Conservation (phyloP, 1,139 yeast species). For the Hyphopichia burtonii region DNA sequence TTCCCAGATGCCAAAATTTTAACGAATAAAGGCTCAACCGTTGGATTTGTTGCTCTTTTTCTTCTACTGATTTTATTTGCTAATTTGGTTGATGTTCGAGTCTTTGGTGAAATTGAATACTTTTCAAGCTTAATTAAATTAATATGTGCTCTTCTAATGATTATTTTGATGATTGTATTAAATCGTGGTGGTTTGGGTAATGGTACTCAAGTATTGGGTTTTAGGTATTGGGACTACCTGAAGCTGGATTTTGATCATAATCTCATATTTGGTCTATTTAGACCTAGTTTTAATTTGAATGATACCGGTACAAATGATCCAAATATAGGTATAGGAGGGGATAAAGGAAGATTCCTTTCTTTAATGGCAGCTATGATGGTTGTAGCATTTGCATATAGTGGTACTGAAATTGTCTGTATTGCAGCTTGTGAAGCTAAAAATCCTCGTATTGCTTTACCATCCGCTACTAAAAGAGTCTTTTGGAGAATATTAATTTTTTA, state of each 20-base stretch:
- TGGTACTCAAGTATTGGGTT: slow-evolving; percentile 49
- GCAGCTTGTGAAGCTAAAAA: slow-evolving; percentile 86
- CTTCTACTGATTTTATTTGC: slow-evolving; percentile 46
- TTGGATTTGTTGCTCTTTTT: slow-evolving; percentile 69
- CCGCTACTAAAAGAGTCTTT: slow-evolving; percentile 73
- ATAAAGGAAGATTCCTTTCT: slow-evolving; percentile 62
- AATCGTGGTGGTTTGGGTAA: slow-evolving; percentile 54
- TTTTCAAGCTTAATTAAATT: slow-evolving; percentile 60
- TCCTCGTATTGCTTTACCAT: slow-evolving; percentile 75
- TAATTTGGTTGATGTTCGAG: slow-evolving; percentile 66
- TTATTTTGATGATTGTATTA: slow-evolving; percentile 62
- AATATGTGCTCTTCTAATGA: slow-evolving; percentile 51
- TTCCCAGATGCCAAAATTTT: slow-evolving; percentile 55
- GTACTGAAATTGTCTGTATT: slow-evolving; percentile 79
- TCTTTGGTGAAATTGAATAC: slow-evolving; percentile 77
- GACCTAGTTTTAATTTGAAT: slow-evolving; percentile 63
- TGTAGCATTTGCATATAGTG: slow-evolving; percentile 73
- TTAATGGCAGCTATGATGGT: slow-evolving; percentile 61
- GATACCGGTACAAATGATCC: slow-evolving; percentile 50
- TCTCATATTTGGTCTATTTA: slow-evolving; percentile 66
- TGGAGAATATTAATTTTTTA: slow-evolving; percentile 71
- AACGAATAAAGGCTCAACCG: slow-evolving; percentile 44
- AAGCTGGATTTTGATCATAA: slow-evolving; percentile 50
- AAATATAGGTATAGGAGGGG: slow-evolving; percentile 57
- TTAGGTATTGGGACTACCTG: slow-evolving; percentile 60